Evolutionary conservation across 1,284 basidiomycete species (phyloP).

Genomic region (Puccinia polysora): DNA sequence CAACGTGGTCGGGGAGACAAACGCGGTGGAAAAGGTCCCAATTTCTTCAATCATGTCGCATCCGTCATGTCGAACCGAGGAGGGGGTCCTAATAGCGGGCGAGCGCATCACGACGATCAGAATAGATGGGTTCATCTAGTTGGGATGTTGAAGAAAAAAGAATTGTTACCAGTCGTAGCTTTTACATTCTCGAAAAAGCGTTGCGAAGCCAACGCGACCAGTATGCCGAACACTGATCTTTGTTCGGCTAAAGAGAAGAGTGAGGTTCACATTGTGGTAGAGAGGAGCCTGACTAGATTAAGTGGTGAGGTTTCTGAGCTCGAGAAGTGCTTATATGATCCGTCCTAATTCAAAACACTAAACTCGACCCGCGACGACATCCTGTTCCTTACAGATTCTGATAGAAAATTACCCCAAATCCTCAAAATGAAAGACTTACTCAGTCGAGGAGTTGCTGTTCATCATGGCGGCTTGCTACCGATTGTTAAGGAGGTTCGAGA

Average conservation of each 20-base stretch:
- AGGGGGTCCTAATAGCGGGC: conserved; percentile 56
- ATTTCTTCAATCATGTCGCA: conserved; percentile 51
- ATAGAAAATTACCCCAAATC: conserved; percentile 93
- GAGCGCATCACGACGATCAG: conserved; percentile 71
- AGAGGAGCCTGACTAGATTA: conserved; percentile 81
- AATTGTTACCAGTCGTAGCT: conserved; percentile 84
- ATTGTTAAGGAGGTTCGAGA: conserved; percentile 84
- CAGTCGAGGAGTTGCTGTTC: conserved; percentile 88
- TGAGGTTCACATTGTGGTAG: conserved; percentile 89
- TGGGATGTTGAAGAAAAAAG: conserved; percentile 75
- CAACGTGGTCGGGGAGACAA: conserved; percentile 49
- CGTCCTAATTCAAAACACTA: background rate
- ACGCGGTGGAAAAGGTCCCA: conserved; percentile 40
- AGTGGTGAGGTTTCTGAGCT: conserved; percentile 62
- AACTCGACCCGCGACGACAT: conserved; percentile 3
- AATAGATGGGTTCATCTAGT: conserved; percentile 92
- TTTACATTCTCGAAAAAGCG: conserved; percentile 96
- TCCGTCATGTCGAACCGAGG: conserved; percentile 58
- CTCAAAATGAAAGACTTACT: conserved; percentile 83
- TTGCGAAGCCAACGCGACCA: conserved; percentile 92
- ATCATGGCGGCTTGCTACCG: conserved; percentile 92
- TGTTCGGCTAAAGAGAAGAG: conserved; percentile 84
- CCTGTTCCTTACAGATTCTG: conserved; percentile 63
- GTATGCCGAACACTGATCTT: conserved; percentile 80
- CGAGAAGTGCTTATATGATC: background rate